Evolutionary conservation across 495 filamentous ascomycete species (phyloP).

Genomic region (Alectoria sarmentosa): DNA sequence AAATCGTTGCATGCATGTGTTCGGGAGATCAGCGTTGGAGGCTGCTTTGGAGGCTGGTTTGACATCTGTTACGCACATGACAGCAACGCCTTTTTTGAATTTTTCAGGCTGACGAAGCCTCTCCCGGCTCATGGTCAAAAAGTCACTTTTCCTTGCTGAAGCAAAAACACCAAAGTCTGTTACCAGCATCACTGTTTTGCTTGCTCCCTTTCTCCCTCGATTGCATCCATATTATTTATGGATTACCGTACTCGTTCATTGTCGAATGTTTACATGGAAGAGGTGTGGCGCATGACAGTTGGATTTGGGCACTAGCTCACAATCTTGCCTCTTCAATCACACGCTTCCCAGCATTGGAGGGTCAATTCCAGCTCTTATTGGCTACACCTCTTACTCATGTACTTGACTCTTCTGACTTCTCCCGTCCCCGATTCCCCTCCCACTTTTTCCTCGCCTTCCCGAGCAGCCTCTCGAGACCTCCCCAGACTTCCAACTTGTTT

Average conservation of each 20-base stretch:
- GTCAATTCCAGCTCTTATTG: conserved; percentile 1
- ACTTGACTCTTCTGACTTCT: too few relatives aligned
- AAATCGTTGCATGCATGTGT: not conserved
- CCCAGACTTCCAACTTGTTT: not conserved
- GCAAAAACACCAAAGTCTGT: too few relatives aligned
- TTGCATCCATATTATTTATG: too few relatives aligned
- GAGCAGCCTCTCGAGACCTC: not conserved
- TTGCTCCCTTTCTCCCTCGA: too few relatives aligned
- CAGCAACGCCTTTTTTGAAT: not conserved
- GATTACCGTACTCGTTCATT: too few relatives aligned
- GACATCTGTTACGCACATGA: not conserved
- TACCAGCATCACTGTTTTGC: too few relatives aligned
- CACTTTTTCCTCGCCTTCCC: not conserved
- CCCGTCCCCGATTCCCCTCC: not conserved
- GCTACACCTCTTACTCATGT: too few relatives aligned
- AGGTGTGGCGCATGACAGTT: conserved; percentile 17
- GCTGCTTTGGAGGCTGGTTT: not conserved
- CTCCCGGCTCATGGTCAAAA: too few relatives aligned
- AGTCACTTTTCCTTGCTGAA: too few relatives aligned
- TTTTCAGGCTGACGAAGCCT: too few relatives aligned
- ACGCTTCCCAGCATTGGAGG: not conserved
- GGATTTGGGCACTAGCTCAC: conserved; percentile 17
- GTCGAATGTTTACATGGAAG: too few relatives aligned
- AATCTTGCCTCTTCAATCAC: conserved; percentile 3
- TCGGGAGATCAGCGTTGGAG: conserved; percentile 7